phyloP scores from a whole-genome alignment of 805 yeast species.

The Teunomyces aglyptinius region DNA sequence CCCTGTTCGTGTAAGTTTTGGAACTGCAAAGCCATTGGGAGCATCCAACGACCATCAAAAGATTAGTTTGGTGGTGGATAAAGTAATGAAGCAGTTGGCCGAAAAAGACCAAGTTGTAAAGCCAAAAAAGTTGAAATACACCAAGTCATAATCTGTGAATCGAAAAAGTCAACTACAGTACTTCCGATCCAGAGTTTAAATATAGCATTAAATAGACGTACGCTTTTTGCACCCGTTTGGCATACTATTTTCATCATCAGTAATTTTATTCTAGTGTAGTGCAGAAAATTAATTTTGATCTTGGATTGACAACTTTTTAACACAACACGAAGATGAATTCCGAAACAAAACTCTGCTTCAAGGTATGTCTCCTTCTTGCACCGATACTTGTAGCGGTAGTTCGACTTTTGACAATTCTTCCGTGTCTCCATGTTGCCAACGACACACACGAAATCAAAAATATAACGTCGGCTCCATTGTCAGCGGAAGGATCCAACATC shows the following conservation, averaged over 20 bases:
- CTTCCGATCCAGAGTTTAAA: neutral
- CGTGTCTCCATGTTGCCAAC: conserved; percentile 10
- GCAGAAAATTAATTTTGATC: too few species aligned
- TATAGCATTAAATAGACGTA: neutral
- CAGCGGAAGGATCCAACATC: conserved; percentile 20
- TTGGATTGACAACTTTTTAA: too few species aligned
- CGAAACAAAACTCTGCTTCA: conserved; percentile 17
- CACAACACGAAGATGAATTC: conserved; percentile 15
- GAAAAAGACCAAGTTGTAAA: conserved; percentile 29
- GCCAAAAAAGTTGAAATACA: neutral
- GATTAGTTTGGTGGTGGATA: conserved; percentile 48
- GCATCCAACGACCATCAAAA: conserved; percentile 42
- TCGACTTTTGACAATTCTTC: conserved; percentile 24
- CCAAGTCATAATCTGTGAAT: neutral
- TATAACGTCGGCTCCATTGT: conserved; percentile 3
- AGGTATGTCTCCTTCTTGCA: conserved; percentile 13
- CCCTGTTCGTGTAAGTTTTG: conserved; percentile 58
- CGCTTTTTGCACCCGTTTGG: neutral
- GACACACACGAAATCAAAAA: neutral
- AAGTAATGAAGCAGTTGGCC: conserved; percentile 53
- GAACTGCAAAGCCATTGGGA: conserved; percentile 45
- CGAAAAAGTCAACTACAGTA: neutral
- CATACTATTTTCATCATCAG: neutral
- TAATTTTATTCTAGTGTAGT: too few species aligned
- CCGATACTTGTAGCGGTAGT: conserved; percentile 22